These are phyloP conservation scores for Candida gorgasii DNA, from an alignment of 805 yeast genomes.

Conservation along the genomic window DNA sequence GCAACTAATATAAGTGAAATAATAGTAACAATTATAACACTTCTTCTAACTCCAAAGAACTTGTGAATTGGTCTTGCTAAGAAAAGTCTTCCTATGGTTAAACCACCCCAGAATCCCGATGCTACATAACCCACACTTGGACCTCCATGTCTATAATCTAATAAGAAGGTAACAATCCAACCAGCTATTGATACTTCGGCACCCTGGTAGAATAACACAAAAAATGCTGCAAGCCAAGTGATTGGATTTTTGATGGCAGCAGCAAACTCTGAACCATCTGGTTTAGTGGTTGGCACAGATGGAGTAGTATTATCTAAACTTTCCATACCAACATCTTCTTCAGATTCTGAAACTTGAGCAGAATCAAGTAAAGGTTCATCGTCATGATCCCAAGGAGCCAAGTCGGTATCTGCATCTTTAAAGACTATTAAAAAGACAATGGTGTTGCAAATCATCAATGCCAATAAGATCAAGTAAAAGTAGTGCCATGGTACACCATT, in stretches of 20 bases:
- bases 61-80: conserved; percentile 45
- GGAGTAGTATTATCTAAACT: not conserved
- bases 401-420: conserved; percentile 48
- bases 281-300: not conserved
- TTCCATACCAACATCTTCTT: not conserved
- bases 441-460: conserved; percentile 33
- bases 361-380: conserved; percentile 1
- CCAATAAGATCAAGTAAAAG: conserved; percentile 52
- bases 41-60: conserved; percentile 45
- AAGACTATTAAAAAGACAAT: conserved; percentile 45
- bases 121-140: conserved; percentile 60
- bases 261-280: conserved; percentile 16
- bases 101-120: conserved; percentile 72
- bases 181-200: conserved; percentile 70
- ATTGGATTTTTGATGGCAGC: conserved; percentile 39
- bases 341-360: not conserved
- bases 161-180: conserved; percentile 68
- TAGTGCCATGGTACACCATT: conserved; percentile 54
- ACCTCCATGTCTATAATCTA: conserved; percentile 53
- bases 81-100: conserved; percentile 61
- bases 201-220: conserved; percentile 65
- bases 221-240: conserved; percentile 53
- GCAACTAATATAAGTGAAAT: conserved; percentile 39
- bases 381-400: conserved; percentile 34
- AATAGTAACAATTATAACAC: conserved; percentile 35